Percentiles rank a stretch among this genome's conserved stretches.
Evolutionary conservation across 2,329 filamentous ascomycete species (phyloP).

Genomic region (Arthroderma uncinatum): DNA sequence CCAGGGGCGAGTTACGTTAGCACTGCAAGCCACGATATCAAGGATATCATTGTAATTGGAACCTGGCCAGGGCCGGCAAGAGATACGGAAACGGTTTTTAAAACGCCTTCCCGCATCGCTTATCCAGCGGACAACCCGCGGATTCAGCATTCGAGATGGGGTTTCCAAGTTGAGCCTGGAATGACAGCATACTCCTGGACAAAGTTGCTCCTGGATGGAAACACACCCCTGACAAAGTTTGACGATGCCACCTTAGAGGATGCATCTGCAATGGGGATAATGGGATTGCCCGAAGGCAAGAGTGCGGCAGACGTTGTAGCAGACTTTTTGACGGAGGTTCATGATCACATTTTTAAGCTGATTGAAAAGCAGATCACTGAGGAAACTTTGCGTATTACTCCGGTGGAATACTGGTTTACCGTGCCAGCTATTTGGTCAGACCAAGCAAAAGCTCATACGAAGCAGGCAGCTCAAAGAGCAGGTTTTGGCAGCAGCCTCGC

Average conservation of each 20-base stretch:
- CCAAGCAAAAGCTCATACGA: slow-evolving; percentile 11
- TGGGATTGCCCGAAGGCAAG: neutral
- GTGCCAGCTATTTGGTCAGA: slow-evolving; percentile 17
- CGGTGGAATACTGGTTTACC: slow-evolving; percentile 16
- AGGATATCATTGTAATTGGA: slow-evolving; percentile 17
- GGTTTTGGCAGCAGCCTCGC: slow-evolving; percentile 11
- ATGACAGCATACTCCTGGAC: slow-evolving; percentile 22
- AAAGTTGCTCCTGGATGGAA: slow-evolving; percentile 22
- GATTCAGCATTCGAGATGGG: slow-evolving; percentile 15
- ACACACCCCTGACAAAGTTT: slow-evolving; percentile 13
- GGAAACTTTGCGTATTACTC: slow-evolving; percentile 9
- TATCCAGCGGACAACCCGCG: slow-evolving; percentile 17
- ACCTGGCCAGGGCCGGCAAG: slow-evolving; percentile 17
- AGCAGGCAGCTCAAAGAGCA: slow-evolving; percentile 12
- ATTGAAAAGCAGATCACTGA: slow-evolving; percentile 15
- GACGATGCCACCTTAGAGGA: slow-evolving; percentile 13
- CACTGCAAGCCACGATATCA: slow-evolving; percentile 12
- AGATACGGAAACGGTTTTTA: slow-evolving; percentile 14
- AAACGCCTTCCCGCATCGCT: slow-evolving; percentile 22
- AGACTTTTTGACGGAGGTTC: neutral
- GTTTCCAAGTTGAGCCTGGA: slow-evolving; percentile 18
- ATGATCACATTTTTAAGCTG: neutral
- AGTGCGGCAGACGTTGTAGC: neutral
- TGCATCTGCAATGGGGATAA: neutral
- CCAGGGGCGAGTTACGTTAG: slow-evolving; percentile 15